phyloP scores from a whole-genome alignment of 2,329 filamentous ascomycete genomes.

The Helotiales sp. region DNA sequence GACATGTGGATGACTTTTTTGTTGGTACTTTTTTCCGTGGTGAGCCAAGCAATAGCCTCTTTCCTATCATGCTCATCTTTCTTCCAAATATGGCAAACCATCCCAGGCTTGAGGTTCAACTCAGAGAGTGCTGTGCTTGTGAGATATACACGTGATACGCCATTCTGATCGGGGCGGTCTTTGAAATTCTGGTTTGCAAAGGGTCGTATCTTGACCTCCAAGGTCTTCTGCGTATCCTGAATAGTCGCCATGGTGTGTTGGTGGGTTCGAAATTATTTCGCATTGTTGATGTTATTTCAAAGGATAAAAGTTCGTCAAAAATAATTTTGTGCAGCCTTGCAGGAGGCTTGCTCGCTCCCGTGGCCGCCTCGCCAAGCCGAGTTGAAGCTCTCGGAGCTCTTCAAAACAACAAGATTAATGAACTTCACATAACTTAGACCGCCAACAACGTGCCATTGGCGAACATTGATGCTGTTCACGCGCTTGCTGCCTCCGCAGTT shows the following conservation, averaged over 20 bases:
- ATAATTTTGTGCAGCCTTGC: conserved; percentile 21
- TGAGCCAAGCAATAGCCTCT: conserved; percentile 65
- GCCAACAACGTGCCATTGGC: conserved; percentile 36
- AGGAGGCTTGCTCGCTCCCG: conserved; percentile 8
- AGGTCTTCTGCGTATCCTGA: conserved; percentile 34
- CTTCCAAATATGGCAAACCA: conserved; percentile 59
- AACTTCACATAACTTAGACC: conserved; percentile 9
- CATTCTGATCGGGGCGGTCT: conserved; percentile 42
- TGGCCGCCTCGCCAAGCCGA: conserved; percentile 18
- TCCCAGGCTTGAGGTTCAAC: conserved; percentile 60
- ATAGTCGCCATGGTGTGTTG: conserved; percentile 31
- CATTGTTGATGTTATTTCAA: conserved; percentile 22
- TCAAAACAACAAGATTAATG: conserved; percentile 1
- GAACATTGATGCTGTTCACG: conserved; percentile 50
- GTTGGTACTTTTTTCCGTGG: conserved; percentile 62
- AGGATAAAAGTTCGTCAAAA: conserved; percentile 10
- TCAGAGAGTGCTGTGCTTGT: conserved; percentile 53
- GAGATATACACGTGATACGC: conserved; percentile 42
- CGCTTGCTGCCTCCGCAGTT: conserved; percentile 49
- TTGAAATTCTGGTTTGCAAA: conserved; percentile 33
- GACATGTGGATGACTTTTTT: conserved; percentile 74
- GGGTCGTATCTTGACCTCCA: conserved; percentile 44
- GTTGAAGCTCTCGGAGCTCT: conserved; percentile 8
- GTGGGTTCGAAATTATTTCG: conserved; percentile 5
- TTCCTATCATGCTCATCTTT: conserved; percentile 37